phyloP scores from a whole-genome alignment of 2,329 filamentous ascomycete genomes.

The Aspergillus hortae region DNA sequence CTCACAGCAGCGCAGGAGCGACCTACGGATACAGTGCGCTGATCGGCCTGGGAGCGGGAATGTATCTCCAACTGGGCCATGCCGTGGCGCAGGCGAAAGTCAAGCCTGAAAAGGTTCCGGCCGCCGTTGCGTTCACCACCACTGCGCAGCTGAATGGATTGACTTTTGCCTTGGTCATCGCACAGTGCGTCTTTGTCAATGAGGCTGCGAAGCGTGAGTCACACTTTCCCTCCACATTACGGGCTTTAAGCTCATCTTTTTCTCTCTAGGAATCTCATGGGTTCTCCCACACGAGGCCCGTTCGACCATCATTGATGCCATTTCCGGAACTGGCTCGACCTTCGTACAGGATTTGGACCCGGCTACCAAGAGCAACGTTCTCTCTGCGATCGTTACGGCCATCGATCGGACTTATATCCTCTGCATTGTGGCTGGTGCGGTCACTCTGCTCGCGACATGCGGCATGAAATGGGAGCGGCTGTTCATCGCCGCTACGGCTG shows the following conservation, averaged over 20 bases:
- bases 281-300: conserved; percentile 2
- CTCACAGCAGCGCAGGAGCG: not conserved
- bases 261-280: not conserved
- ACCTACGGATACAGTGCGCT: conserved; percentile 17
- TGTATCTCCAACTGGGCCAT: conserved; percentile 15
- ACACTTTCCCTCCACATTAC: not conserved
- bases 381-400: conserved; percentile 4
- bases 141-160: conserved; percentile 16
- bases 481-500: conserved; percentile 1
- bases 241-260: not conserved
- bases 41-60: conserved; percentile 16
- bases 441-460: conserved; percentile 1
- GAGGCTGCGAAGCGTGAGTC: conserved; percentile 3
- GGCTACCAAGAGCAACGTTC: not conserved
- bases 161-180: conserved; percentile 15
- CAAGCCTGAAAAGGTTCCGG: conserved; percentile 1
- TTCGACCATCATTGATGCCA: not conserved
- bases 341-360: conserved; percentile 1
- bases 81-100: conserved; percentile 19
- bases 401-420: conserved; percentile 7
- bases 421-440: conserved; percentile 2
- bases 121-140: conserved; percentile 14
- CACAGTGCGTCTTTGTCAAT: conserved; percentile 15
- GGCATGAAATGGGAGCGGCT: conserved; percentile 7
- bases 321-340: conserved; percentile 2